phyloP scores from a whole-genome alignment of 1,284 basidiomycete genomes.

The Leccinum subrobustum region DNA sequence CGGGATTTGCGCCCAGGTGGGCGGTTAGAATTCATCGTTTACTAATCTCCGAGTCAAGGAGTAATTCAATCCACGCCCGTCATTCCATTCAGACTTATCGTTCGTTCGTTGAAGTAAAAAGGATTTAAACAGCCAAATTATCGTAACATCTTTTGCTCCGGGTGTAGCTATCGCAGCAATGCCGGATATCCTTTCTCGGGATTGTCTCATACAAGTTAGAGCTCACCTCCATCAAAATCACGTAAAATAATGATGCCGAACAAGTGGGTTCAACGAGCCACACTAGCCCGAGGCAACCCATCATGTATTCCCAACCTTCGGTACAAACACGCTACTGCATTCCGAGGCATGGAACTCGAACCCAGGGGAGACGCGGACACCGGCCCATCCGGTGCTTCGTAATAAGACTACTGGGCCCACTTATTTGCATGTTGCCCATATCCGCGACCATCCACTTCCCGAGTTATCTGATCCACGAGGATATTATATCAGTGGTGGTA shows the following conservation, averaged over 20 bases:
- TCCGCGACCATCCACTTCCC: slow-evolving; percentile 22
- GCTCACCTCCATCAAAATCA: slow-evolving; percentile 8
- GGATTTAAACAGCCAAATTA: slow-evolving; percentile 9
- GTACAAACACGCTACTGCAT: slow-evolving; percentile 11
- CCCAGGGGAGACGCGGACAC: slow-evolving; percentile 20
- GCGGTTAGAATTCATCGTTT: not conserved
- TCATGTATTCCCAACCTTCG: slow-evolving; percentile 9
- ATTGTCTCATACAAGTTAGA: slow-evolving; percentile 11
- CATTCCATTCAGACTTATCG: not conserved
- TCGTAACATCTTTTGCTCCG: slow-evolving; percentile 9
- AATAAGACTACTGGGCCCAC: slow-evolving; percentile 20
- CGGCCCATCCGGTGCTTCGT: slow-evolving; percentile 18
- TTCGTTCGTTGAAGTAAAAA: slow-evolving; percentile 15
- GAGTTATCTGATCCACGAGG: slow-evolving; percentile 34
- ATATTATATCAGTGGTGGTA: slow-evolving; percentile 13
- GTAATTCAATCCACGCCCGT: slow-evolving; percentile 4
- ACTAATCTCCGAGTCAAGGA: not conserved
- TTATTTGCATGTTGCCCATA: slow-evolving; percentile 23
- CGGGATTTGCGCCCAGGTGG: not conserved
- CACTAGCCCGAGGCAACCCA: slow-evolving; percentile 25
- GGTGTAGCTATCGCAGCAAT: slow-evolving; percentile 9
- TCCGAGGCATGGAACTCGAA: slow-evolving; percentile 23
- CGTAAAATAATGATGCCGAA: slow-evolving; percentile 19
- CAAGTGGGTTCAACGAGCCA: slow-evolving; percentile 17
- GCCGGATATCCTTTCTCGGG: slow-evolving; percentile 12